phyloP scores from a whole-genome alignment of 768 basidiomycete genomes.

The Calocybe cyanea region DNA sequence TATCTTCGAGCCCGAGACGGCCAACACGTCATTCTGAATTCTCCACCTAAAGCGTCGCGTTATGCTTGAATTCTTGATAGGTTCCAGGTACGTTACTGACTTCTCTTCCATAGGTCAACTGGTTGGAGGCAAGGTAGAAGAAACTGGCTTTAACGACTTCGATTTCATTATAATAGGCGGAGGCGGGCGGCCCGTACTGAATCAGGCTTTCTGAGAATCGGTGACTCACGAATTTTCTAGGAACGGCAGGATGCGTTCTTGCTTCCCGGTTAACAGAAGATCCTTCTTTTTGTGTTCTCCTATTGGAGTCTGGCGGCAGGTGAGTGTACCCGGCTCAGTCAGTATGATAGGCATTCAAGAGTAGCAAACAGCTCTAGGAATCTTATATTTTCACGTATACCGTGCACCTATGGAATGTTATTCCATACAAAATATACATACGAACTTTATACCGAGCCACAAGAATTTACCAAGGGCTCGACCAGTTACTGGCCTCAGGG shows the following conservation, averaged over 20 bases:
- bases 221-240: constrained; percentile 22
- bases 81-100: constrained; percentile 18
- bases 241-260: constrained; percentile 60
- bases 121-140: constrained; percentile 3
- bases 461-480: constrained; percentile 42
- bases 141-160: constrained; percentile 24
- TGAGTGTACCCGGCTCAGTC: constrained; percentile 16
- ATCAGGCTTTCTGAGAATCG: not conserved
- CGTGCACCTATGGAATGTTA: constrained; percentile 38
- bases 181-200: constrained; percentile 28
- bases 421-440: constrained; percentile 49
- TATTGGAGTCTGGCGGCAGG: constrained; percentile 64
- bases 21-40: too few relatives aligned
- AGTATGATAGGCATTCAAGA: not conserved
- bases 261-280: constrained; percentile 58
- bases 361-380: constrained; percentile 36
- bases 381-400: constrained; percentile 37
- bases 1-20: too few relatives aligned
- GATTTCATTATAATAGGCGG: constrained; percentile 56
- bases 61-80: constrained; percentile 4
- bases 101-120: constrained; percentile 19
- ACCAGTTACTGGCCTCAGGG: constrained; percentile 66
- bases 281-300: constrained; percentile 46
- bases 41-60: too few relatives aligned
- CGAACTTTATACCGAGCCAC: constrained; percentile 53